Evolutionary conservation across 2,329 filamentous ascomycete genomes (phyloP).

Genomic region (Colletotrichum orbiculare): DNA sequence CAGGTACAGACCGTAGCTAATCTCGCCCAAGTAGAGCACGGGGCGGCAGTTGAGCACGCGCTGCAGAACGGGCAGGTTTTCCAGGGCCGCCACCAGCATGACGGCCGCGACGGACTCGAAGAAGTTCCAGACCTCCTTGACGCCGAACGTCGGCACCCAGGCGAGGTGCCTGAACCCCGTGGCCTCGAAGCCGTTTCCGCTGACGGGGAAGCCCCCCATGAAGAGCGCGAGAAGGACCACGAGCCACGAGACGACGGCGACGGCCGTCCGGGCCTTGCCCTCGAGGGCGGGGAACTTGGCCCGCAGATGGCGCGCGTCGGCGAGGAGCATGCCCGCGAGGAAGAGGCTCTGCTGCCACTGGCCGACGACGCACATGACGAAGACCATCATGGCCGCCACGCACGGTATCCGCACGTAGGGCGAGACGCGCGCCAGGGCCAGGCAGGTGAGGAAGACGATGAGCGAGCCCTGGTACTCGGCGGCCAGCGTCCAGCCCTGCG

Average conservation of each 20-base stretch:
- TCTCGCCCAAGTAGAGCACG: conserved; percentile 70
- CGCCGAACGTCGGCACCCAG: conserved; percentile 22
- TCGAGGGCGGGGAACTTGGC: background rate
- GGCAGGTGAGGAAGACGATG: conserved; percentile 63
- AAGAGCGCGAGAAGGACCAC: conserved; percentile 5
- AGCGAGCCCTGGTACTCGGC: conserved; percentile 69
- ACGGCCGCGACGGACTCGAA: conserved; percentile 17
- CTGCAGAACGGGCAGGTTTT: conserved; percentile 54
- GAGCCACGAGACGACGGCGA: conserved; percentile 1
- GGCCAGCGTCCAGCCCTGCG: conserved; percentile 72
- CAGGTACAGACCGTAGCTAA: conserved; percentile 73
- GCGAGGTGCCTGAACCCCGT: conserved; percentile 29
- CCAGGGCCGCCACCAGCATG: conserved; percentile 15
- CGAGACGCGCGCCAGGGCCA: conserved; percentile 60
- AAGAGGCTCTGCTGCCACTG: conserved; percentile 23
- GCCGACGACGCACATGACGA: conserved; percentile 43
- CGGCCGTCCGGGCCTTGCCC: background rate
- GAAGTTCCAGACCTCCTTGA: background rate
- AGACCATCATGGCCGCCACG: conserved; percentile 54
- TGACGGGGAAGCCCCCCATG: conserved; percentile 21
- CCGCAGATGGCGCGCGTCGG: conserved; percentile 16
- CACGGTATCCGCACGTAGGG: conserved; percentile 54
- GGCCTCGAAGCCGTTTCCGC: conserved; percentile 12
- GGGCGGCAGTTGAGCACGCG: conserved; percentile 67
- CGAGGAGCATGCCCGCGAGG: conserved; percentile 28